Evolutionary conservation across 2,329 filamentous ascomycete genomes (phyloP), one percentile per base, ranked within the genome.

Genomic region (Apiospora rasikravindrae): DNA sequence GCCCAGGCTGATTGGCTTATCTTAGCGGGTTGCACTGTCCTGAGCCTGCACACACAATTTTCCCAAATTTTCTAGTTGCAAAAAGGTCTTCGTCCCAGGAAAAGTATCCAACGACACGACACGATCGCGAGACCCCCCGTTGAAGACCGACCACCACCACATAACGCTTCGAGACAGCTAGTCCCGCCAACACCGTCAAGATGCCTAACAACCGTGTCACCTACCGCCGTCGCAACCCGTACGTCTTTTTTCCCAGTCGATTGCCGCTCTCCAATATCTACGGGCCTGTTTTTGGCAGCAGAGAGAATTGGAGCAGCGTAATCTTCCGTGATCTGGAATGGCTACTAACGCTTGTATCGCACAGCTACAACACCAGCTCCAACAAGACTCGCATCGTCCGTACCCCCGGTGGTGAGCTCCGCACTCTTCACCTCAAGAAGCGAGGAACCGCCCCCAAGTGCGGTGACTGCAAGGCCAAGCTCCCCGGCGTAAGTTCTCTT

Each of bases 401-500:
- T 91, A 99, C 96, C 79, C 96, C 97, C 80, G 97, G 96, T 86
- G 96, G 96, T 85, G 91, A 96, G 86, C 92, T 98, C 83, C 92
- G 96, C 86, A 92, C 98, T 84, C 93, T 98, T 81, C 96, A 99
- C 93, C 95, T 98, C 90, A 98, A 98, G 94, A 99, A 99, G 94
- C 94, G 92, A 86, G 96, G 95, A 81, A 97, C 95, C 85, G 93
- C 95, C 77, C 96, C 96, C 84, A 99, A 99, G 91, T 99, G 96
- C 86, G 94, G 97, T 91, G 96, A 99, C 91, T 99, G 97, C 84
- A 96, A 96, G 84, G 91, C 91, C 89, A 98, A 98, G 90, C 93
- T 99, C 83, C 91, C 94, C 84, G 96, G 96, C 87, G 95, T 99
- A 94, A 93, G 95, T 97, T 76, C 72, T 77, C 66, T 71, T 40